These are phyloP conservation scores for Ceriops tagal DNA, from an alignment of 345 rosid species.

Conservation along the genomic window DNA sequence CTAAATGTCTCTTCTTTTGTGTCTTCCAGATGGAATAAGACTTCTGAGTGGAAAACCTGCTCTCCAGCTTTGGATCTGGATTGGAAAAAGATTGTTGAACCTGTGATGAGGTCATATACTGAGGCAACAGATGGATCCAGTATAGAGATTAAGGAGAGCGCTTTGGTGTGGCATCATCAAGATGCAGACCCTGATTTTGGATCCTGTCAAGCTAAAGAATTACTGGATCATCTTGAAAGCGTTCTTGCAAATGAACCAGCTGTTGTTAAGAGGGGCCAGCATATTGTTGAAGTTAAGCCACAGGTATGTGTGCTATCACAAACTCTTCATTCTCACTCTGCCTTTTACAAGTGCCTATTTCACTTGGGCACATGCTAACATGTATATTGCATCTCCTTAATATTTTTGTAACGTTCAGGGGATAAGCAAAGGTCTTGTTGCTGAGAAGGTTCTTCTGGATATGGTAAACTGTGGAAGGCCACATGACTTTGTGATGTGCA, in stretches of 20 bases:
- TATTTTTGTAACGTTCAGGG: conserved; percentile 46
- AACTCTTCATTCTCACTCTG: not conserved
- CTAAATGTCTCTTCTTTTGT: conserved; percentile 10
- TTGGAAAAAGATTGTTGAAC: conserved; percentile 74
- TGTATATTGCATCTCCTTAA: not conserved
- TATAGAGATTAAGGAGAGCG: conserved; percentile 78
- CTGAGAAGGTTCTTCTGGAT: conserved; percentile 53
- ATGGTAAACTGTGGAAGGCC: conserved; percentile 50
- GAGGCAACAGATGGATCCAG: conserved; percentile 88
- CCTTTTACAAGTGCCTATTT: no score
- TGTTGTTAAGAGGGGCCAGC: conserved; percentile 83
- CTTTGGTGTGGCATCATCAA: conserved; percentile 89
- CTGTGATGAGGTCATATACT: conserved; percentile 71
- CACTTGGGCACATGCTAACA: not conserved
- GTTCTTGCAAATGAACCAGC: conserved; percentile 83
- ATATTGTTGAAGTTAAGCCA: conserved; percentile 89
- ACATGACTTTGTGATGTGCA: conserved; percentile 81
- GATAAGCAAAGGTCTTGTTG: conserved; percentile 75
- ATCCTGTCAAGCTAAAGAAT: conserved; percentile 86
- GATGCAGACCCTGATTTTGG: conserved; percentile 96
- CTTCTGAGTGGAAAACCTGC: conserved; percentile 61
- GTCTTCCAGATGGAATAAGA: conserved; percentile 50
- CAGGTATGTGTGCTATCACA: conserved; percentile 41
- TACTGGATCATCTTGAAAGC: conserved; percentile 76
- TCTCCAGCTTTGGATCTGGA: conserved; percentile 56